Conservation (phyloP, 1,284 basidiomycete species). For the Sanguinoderma infundibulare region DNA sequence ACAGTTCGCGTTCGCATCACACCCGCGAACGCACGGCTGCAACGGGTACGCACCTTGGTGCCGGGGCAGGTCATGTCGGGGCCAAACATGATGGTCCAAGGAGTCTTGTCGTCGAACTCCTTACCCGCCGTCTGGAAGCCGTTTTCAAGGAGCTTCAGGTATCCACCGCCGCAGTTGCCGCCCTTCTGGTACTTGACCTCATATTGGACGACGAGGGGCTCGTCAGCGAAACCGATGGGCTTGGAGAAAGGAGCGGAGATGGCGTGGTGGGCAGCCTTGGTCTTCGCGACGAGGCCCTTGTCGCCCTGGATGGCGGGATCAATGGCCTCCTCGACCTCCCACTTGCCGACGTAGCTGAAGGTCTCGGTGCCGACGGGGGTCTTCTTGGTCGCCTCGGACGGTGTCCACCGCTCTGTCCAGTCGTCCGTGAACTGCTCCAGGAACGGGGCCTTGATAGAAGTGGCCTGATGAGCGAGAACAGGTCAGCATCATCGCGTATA, state of each 20-base stretch:
- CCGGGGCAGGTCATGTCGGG: slow-evolving; percentile 88
- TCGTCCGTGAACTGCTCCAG: slow-evolving; percentile 96
- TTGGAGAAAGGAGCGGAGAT: slow-evolving; percentile 91
- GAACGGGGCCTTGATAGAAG: slow-evolving; percentile 89
- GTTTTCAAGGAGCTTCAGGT: slow-evolving; percentile 95
- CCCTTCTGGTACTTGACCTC: slow-evolving; percentile 99
- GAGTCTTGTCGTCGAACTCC: slow-evolving; percentile 97
- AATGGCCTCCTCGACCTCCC: slow-evolving; percentile 92
- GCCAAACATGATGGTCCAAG: slow-evolving; percentile 97
- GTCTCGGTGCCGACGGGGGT: slow-evolving; percentile 92
- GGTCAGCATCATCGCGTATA: slow-evolving; percentile 10
- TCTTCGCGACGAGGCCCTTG: slow-evolving; percentile 90
- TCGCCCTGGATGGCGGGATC: slow-evolving; percentile 79
- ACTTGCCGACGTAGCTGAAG: slow-evolving; percentile 97
- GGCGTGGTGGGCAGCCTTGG: slow-evolving; percentile 94
- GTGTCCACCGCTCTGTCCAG: slow-evolving; percentile 93
- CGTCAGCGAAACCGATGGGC: slow-evolving; percentile 82
- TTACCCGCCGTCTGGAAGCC: slow-evolving; percentile 91
- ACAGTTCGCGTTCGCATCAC: neutral
- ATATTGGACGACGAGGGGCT: slow-evolving; percentile 97
- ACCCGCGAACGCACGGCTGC: neutral
- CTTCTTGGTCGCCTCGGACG: slow-evolving; percentile 97
- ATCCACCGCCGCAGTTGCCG: slow-evolving; percentile 98
- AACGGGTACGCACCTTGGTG: slow-evolving; percentile 68
- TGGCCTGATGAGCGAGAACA: slow-evolving; percentile 56